A percentile compares a stretch with the other conserved stretches of the same genome.
phyloP scores from a whole-genome alignment of 345 rosid species.

The Zanthoxylum bungeanum region DNA sequence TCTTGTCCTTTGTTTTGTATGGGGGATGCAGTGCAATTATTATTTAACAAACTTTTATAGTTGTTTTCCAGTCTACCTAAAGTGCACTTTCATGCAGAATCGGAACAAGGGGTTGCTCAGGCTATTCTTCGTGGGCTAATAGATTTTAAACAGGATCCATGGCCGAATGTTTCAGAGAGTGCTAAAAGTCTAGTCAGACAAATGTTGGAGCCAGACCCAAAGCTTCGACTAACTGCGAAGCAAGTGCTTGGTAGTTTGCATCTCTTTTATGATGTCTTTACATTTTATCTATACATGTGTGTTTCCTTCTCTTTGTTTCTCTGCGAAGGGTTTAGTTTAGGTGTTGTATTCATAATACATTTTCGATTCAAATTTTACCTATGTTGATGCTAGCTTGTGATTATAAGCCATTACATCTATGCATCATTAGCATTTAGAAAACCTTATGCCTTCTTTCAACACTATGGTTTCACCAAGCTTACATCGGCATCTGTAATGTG shows the following conservation, averaged over 20 bases:
- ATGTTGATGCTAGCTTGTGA: neutral
- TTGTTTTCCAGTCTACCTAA: neutral
- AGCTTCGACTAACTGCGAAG: constrained; percentile 84
- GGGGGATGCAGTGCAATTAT: neutral
- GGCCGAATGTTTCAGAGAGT: constrained; percentile 95
- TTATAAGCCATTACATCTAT: neutral
- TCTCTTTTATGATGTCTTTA: constrained; percentile 14
- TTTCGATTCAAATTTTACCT: neutral
- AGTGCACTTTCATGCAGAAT: constrained; percentile 51
- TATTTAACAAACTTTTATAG: neutral
- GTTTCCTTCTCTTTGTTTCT: neutral
- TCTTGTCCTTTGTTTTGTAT: constrained; percentile 3
- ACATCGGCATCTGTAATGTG: neutral
- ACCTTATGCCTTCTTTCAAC: neutral
- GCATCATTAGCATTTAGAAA: neutral
- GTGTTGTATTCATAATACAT: neutral
- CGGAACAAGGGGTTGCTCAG: constrained; percentile 99
- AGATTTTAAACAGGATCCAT: constrained; percentile 98
- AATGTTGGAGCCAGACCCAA: constrained; percentile 99
- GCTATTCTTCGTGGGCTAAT: constrained; percentile 94
- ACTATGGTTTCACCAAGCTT: neutral
- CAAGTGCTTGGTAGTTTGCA: constrained; percentile 85
- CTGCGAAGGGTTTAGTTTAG: neutral
- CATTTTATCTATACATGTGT: neutral
- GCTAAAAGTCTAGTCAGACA: constrained; percentile 87